Percentiles rank a stretch among this genome's conserved stretches.
These are phyloP conservation scores for Ceratobasidium sp. DNA, from an alignment of 1,284 basidiomycete species.

Conservation along the genomic window DNA sequence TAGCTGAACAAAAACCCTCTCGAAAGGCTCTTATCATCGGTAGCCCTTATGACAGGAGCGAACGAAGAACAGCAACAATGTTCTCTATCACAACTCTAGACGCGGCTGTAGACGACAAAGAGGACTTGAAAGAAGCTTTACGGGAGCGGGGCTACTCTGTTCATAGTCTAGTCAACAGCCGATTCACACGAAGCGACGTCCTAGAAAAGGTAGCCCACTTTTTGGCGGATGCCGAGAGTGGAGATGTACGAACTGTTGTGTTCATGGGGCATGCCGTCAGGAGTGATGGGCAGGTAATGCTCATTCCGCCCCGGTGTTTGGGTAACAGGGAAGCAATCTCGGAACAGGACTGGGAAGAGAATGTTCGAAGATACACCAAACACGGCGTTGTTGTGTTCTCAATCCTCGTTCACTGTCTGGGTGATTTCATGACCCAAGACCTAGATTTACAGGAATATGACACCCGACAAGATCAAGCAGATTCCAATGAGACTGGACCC, in stretches of 20 bases:
- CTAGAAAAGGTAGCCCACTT: background rate
- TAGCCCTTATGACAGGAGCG: background rate
- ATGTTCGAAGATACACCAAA: background rate
- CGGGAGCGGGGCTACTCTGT: background rate
- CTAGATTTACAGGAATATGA: background rate
- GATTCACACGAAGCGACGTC: background rate
- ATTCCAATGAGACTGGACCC: background rate
- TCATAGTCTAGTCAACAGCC: background rate
- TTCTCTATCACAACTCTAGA: conserved; percentile 9
- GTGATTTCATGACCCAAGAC: conserved; percentile 19
- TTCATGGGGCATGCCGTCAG: conserved; percentile 14
- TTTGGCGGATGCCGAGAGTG: background rate
- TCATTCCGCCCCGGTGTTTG: conserved; percentile 16
- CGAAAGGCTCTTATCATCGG: conserved; percentile 20
- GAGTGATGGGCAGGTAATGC: background rate
- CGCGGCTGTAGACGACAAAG: background rate
- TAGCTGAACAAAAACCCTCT: background rate
- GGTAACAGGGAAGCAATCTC: background rate
- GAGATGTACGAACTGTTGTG: conserved; percentile 17
- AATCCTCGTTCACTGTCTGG: conserved; percentile 16
- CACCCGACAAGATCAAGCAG: background rate
- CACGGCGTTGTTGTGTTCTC: conserved; percentile 13
- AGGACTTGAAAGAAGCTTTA: background rate
- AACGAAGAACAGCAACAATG: conserved; percentile 14
- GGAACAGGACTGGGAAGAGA: conserved; percentile 9